phyloP scores from a whole-genome alignment of 176 grass and related monocot genomes.

The Rhynchospora pubera region DNA sequence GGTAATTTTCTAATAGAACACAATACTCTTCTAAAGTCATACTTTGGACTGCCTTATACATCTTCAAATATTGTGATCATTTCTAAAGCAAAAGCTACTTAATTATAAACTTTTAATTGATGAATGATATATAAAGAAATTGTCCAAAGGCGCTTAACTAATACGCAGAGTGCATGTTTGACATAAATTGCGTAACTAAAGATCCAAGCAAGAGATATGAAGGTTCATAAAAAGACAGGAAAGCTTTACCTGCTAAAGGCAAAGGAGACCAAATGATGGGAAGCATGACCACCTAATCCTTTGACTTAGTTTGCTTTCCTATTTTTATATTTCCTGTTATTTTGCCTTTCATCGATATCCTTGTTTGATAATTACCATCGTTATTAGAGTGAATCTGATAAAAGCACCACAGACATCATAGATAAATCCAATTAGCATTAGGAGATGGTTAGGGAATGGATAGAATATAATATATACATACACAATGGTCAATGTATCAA shows the following conservation, averaged over 20 bases:
- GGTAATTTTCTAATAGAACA: too few species aligned
- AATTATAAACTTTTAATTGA: too few species aligned
- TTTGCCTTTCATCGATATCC: not conserved
- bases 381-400: not conserved
- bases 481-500: not conserved
- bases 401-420: not conserved
- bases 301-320: constrained; percentile 3
- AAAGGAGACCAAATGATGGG: constrained; percentile 8
- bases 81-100: too few species aligned
- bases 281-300: not conserved
- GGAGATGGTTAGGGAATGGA: not conserved
- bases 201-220: not conserved
- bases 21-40: too few species aligned
- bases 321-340: not conserved
- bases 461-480: not conserved
- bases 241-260: constrained; percentile 8
- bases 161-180: not conserved
- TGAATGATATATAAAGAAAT: too few species aligned
- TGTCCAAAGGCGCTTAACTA: not conserved
- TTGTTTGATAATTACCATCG: not conserved
- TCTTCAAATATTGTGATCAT: too few species aligned
- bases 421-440: not conserved
- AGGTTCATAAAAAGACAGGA: not conserved
- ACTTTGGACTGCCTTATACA: too few species aligned
- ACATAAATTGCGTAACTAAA: not conserved